These are phyloP conservation scores for Komagataella kurtzmanii DNA, from an alignment of 805 yeast species.

Conservation along the genomic window DNA sequence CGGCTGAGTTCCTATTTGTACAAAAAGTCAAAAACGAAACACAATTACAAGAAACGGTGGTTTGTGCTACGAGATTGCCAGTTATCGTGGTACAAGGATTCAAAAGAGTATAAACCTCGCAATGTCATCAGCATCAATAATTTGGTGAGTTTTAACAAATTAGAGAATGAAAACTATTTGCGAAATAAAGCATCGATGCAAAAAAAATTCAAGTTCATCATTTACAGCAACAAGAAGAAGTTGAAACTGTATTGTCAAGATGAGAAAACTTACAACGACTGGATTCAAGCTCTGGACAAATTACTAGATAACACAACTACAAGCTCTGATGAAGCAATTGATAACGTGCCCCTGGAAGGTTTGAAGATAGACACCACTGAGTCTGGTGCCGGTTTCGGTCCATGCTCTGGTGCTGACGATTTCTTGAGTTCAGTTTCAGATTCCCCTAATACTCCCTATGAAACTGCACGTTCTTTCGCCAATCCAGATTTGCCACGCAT, in stretches of 20 bases:
- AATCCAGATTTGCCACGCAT: slow-evolving; percentile 17
- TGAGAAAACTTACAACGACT: slow-evolving; percentile 2
- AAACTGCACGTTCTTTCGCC: background rate
- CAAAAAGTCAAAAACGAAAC: slow-evolving; percentile 20
- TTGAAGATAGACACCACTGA: background rate
- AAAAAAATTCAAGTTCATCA: slow-evolving; percentile 2
- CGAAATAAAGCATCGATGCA: background rate
- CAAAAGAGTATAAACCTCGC: slow-evolving; percentile 22
- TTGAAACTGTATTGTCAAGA: slow-evolving; percentile 8
- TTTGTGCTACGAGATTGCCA: slow-evolving; percentile 23
- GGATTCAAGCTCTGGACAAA: slow-evolving; percentile 3
- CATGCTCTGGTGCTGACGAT: background rate
- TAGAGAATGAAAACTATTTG: slow-evolving; percentile 1
- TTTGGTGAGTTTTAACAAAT: slow-evolving; percentile 9
- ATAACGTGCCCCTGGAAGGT: background rate
- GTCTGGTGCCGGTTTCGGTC: background rate
- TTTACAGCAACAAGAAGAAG: slow-evolving; percentile 5
- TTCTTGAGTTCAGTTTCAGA: background rate
- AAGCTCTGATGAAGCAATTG: background rate
- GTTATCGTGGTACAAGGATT: slow-evolving; percentile 24
- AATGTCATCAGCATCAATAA: slow-evolving; percentile 16
- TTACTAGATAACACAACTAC: slow-evolving; percentile 1
- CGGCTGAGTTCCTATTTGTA: slow-evolving; percentile 15
- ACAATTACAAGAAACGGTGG: slow-evolving; percentile 26
- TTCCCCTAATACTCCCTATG: background rate